A percentile compares a stretch with the other conserved stretches of the same genome.
phyloP scores from a whole-genome alignment of 768 basidiomycete species.

The Mycena floridula region DNA sequence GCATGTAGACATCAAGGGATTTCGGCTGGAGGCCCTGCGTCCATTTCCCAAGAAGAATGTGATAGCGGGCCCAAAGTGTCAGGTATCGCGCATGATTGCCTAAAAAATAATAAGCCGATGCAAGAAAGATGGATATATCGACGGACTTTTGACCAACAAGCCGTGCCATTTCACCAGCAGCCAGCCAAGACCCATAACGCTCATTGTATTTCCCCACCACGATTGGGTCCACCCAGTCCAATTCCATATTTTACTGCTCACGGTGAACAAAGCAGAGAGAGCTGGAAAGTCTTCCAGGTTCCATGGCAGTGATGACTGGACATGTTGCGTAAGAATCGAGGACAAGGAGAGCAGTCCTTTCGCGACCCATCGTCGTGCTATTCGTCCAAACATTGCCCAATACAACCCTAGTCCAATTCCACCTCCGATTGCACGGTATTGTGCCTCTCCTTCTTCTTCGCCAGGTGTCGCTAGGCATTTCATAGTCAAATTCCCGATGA shows the following conservation, averaged over 20 bases:
- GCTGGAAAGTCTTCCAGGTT: not conserved
- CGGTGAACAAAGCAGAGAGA: not conserved
- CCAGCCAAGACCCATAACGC: not conserved
- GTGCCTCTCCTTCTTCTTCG: constrained; percentile 65
- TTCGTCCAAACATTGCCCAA: constrained; percentile 6
- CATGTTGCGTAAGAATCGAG: too few relatives aligned
- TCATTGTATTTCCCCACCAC: not conserved
- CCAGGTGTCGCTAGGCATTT: constrained; percentile 35
- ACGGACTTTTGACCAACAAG: constrained; percentile 20
- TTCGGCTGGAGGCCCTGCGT: too few relatives aligned
- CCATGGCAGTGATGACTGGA: not conserved
- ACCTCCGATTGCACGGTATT: constrained; percentile 63
- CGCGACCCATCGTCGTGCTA: not conserved
- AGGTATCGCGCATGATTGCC: not conserved
- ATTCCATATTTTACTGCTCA: not conserved
- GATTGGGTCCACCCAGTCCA: too few relatives aligned
- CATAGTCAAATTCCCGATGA: constrained; percentile 37
- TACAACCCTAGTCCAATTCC: constrained; percentile 26
- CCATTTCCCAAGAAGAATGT: too few relatives aligned
- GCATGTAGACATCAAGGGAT: too few relatives aligned
- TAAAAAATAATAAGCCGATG: not conserved
- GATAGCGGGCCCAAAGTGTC: too few relatives aligned
- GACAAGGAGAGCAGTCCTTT: not conserved
- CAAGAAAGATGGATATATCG: not conserved
- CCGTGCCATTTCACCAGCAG: constrained; percentile 5